A percentile compares a stretch with the other conserved stretches of the same genome.
Evolutionary conservation across 305 asterid species (phyloP).

Genomic region (Fraxinus floribunda): DNA sequence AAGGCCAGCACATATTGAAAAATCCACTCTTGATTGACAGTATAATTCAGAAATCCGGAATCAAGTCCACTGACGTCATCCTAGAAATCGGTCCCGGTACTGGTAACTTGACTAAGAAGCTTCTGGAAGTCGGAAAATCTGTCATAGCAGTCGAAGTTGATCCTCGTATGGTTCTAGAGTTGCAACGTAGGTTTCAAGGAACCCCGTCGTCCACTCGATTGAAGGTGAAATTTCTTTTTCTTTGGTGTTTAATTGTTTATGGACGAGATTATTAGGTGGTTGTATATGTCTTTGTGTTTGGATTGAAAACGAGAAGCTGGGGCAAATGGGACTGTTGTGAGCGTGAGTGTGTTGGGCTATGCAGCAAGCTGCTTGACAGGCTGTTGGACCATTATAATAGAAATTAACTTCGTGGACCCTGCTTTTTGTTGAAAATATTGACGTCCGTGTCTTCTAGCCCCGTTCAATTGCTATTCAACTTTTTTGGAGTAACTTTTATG

Average conservation of each 20-base stretch:
- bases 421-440: neutral
- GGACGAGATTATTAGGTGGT: neutral
- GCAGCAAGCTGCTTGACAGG: neutral
- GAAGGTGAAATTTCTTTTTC: slow-evolving; percentile 35
- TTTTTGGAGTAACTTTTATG: neutral
- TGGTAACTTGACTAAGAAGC: slow-evolving; percentile 95
- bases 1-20: slow-evolving; percentile 92
- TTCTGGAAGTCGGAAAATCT: slow-evolving; percentile 84
- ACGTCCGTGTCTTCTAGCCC: neutral
- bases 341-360: neutral
- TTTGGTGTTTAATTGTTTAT: neutral
- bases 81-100: slow-evolving; percentile 99
- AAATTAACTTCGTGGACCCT: neutral
- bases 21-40: slow-evolving; percentile 78
- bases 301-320: neutral
- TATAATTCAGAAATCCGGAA: slow-evolving; percentile 83
- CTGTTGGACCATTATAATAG: neutral
- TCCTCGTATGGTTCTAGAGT: slow-evolving; percentile 96
- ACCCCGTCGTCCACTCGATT: slow-evolving; percentile 67
- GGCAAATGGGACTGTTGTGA: neutral
- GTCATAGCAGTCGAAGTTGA: slow-evolving; percentile 95
- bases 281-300: neutral
- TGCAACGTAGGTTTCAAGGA: slow-evolving; percentile 87
- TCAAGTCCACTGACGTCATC: slow-evolving; percentile 74
- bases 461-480: neutral